Conservation (phyloP, 805 yeast genomes). For the Saccharomyces jurei region DNA sequence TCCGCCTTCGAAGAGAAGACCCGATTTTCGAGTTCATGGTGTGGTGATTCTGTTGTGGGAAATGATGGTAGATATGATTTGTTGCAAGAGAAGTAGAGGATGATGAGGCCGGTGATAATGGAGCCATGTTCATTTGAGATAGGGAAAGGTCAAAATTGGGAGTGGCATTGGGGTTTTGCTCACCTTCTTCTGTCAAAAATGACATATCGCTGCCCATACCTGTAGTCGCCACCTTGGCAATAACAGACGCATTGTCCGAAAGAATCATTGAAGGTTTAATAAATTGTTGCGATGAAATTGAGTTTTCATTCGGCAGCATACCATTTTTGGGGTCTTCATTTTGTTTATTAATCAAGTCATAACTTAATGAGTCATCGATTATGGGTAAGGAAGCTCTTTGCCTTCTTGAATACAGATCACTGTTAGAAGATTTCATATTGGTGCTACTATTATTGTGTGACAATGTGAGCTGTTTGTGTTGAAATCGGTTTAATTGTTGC, state of each 20-base stretch:
- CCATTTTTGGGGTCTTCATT: slow-evolving; percentile 6
- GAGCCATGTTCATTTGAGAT: background rate
- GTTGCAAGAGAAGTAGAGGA: background rate
- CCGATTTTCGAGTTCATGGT: background rate
- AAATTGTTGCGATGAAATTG: slow-evolving; percentile 4
- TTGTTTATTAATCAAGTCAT: slow-evolving; percentile 18
- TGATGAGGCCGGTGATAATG: background rate
- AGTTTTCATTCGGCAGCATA: background rate
- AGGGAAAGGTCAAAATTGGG: slow-evolving; percentile 4
- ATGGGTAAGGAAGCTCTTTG: slow-evolving; percentile 24
- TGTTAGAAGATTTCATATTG: background rate
- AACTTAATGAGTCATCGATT: slow-evolving; percentile 16
- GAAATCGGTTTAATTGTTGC: background rate
- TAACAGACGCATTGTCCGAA: slow-evolving; percentile 13
- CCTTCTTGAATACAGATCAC: slow-evolving; percentile 3
- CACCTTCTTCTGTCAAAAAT: slow-evolving; percentile 2
- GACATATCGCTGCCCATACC: slow-evolving; percentile 5
- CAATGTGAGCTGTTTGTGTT: background rate
- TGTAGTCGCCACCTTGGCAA: slow-evolving; percentile 13
- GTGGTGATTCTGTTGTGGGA: background rate
- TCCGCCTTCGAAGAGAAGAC: background rate
- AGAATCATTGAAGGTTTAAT: slow-evolving; percentile 17
- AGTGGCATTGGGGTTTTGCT: slow-evolving; percentile 4
- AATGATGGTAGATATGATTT: background rate
- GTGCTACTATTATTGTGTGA: background rate